Evolutionary conservation across 768 basidiomycete genomes (phyloP).

Genomic region (Xerocomus potaroensis): DNA sequence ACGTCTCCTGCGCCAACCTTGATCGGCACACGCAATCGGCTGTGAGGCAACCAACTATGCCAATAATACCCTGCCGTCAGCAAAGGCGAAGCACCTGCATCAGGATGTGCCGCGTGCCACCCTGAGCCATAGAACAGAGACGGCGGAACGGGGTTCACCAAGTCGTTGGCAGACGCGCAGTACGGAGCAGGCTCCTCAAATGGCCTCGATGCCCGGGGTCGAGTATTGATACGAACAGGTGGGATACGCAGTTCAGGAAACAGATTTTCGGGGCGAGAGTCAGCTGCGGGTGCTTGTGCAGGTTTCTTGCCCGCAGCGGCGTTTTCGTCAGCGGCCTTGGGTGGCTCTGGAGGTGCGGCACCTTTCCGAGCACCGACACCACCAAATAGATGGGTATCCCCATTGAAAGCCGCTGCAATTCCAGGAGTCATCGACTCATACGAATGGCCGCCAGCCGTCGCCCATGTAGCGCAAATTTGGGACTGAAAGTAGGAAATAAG

Average conservation of each 20-base stretch:
- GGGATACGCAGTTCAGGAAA: slow-evolving; percentile 51
- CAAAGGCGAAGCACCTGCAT: slow-evolving; percentile 40
- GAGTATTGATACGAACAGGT: slow-evolving; percentile 63
- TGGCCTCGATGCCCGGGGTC: slow-evolving; percentile 46
- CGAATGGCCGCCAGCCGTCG: slow-evolving; percentile 59
- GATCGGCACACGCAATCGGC: slow-evolving; percentile 78
- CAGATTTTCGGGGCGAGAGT: slow-evolving; percentile 16
- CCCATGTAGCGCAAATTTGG: slow-evolving; percentile 87
- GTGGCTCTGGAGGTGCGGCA: slow-evolving; percentile 47
- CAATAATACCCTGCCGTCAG: slow-evolving; percentile 81
- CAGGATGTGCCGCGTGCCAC: slow-evolving; percentile 78
- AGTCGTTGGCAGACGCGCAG: slow-evolving; percentile 95
- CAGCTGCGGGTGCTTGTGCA: slow-evolving; percentile 6
- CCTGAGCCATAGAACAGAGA: slow-evolving; percentile 92
- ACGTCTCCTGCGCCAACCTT: slow-evolving; percentile 87
- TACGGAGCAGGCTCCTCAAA: slow-evolving; percentile 88
- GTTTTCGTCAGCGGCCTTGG: slow-evolving; percentile 29
- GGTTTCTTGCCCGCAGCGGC: slow-evolving; percentile 29
- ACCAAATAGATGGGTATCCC: slow-evolving; percentile 66
- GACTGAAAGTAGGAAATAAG: slow-evolving; percentile 86
- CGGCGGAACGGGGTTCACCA: slow-evolving; percentile 95
- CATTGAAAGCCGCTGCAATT: slow-evolving; percentile 34
- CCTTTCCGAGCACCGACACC: slow-evolving; percentile 84
- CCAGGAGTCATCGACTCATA: slow-evolving; percentile 53
- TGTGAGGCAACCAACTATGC: slow-evolving; percentile 83